Conservation (phyloP, 108 stramenopile genomes). For the Fistulifera solaris region DNA sequence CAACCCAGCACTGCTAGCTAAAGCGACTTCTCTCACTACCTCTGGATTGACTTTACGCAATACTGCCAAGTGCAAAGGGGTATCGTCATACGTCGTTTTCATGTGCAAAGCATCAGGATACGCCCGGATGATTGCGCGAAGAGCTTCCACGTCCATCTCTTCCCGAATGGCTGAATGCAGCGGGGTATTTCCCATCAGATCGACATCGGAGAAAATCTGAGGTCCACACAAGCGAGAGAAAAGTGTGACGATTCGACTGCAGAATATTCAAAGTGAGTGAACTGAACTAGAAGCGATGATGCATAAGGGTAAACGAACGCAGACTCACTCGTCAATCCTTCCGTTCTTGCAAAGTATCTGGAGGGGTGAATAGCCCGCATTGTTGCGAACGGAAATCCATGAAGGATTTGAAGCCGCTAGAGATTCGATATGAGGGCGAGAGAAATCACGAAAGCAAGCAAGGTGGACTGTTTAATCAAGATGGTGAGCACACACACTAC, state of each 20-base stretch:
- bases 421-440: slow-evolving; percentile 32
- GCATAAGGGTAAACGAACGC: too few relatives aligned
- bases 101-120: slow-evolving; percentile 31
- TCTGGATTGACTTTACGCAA: slow-evolving; percentile 22
- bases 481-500: background rate
- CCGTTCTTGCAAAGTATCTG: slow-evolving; percentile 44
- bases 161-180: slow-evolving; percentile 40
- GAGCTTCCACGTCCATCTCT: slow-evolving; percentile 18
- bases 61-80: slow-evolving; percentile 36
- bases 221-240: slow-evolving; percentile 39
- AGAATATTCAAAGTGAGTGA: too few relatives aligned
- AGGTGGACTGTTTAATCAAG: slow-evolving; percentile 15
- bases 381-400: slow-evolving; percentile 34
- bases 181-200: slow-evolving; percentile 35
- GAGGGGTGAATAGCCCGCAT: slow-evolving; percentile 33
- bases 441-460: slow-evolving; percentile 36
- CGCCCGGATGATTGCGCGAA: slow-evolving; percentile 33
- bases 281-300: too few relatives aligned
- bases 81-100: slow-evolving; percentile 37
- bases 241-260: slow-evolving; percentile 17
- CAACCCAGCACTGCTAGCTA: slow-evolving; percentile 13
- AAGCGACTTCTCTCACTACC: slow-evolving; percentile 28
- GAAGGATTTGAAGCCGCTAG: slow-evolving; percentile 32
- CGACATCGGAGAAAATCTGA: slow-evolving; percentile 24
- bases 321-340: slow-evolving; percentile 20